phyloP scores from a whole-genome alignment of 208 protist species.

The Leishmania guyanensis region DNA sequence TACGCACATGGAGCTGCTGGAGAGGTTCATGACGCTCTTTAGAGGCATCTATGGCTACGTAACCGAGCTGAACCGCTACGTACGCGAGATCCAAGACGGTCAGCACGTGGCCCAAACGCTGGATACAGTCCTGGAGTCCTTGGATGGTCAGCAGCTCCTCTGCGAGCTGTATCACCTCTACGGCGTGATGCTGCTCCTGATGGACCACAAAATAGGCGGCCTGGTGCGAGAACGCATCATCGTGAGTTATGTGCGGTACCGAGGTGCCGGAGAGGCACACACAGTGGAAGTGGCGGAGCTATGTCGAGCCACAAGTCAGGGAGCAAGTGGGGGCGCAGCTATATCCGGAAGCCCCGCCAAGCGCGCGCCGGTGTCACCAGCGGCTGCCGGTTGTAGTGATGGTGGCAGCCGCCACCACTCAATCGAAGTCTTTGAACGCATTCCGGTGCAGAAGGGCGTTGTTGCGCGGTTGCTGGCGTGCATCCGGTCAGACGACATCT shows the following conservation, averaged over 20 bases:
- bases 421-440: conserved; percentile 92
- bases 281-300: conserved; percentile 96
- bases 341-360: background rate
- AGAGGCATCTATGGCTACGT: conserved; percentile 96
- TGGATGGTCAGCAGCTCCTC: conserved; percentile 97
- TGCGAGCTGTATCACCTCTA: conserved; percentile 94
- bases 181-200: conserved; percentile 96
- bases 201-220: conserved; percentile 95
- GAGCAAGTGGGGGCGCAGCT: conserved; percentile 18
- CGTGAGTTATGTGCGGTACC: conserved; percentile 97
- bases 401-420: conserved; percentile 85
- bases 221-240: conserved; percentile 95
- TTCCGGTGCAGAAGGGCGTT: conserved; percentile 62
- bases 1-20: conserved; percentile 95
- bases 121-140: conserved; percentile 91
- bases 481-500: conserved; percentile 96
- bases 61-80: conserved; percentile 89
- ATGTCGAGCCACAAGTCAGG: conserved; percentile 91
- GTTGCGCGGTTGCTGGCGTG: conserved; percentile 93
- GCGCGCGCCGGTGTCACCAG: background rate
- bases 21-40: conserved; percentile 97
- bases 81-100: conserved; percentile 92
- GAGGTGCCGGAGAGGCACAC: conserved; percentile 86
- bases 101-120: conserved; percentile 92
- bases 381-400: background rate